These are phyloP conservation scores for Vaccinium corymbosum DNA, from an alignment of 148 eudicot genomes.

Conservation along the genomic window DNA sequence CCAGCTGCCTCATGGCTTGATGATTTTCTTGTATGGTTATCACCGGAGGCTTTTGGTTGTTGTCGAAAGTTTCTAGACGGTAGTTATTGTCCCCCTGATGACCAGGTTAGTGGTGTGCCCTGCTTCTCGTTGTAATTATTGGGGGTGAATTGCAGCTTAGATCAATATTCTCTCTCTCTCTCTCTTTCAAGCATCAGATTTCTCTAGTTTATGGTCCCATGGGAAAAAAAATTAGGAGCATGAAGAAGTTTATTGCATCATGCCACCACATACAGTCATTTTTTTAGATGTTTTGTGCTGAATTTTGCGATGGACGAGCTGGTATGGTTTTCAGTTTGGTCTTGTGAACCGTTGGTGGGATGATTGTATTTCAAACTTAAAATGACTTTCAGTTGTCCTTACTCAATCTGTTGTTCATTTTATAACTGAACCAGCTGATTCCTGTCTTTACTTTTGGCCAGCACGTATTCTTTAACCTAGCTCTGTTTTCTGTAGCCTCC, in stretches of 20 bases:
- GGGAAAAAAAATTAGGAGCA: neutral
- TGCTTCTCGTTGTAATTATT: neutral
- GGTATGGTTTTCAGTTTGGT: constrained; percentile 2
- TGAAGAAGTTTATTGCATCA: neutral
- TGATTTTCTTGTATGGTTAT: constrained; percentile 78
- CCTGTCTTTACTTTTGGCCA: neutral
- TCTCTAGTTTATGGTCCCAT: neutral
- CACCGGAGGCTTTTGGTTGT: constrained; percentile 81
- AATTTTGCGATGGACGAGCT: neutral
- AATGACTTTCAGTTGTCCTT: neutral
- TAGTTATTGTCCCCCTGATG: constrained; percentile 74
- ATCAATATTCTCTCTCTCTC: neutral
- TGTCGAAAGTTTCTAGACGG: constrained; percentile 62
- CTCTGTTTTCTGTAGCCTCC: constrained; percentile 50
- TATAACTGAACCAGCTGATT: neutral
- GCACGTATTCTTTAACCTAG: neutral
- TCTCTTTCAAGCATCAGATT: neutral
- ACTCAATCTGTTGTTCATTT: neutral
- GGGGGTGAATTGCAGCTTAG: too few relatives aligned
- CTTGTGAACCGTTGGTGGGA: neutral
- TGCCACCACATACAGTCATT: neutral
- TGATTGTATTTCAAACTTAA: neutral
- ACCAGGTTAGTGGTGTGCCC: constrained; percentile 46
- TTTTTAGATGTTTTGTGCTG: constrained; percentile 4
- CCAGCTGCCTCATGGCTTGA: constrained; percentile 86